Evolutionary conservation across 139 green algal species (phyloP).

Genomic region (Chlorella vulgaris): DNA sequence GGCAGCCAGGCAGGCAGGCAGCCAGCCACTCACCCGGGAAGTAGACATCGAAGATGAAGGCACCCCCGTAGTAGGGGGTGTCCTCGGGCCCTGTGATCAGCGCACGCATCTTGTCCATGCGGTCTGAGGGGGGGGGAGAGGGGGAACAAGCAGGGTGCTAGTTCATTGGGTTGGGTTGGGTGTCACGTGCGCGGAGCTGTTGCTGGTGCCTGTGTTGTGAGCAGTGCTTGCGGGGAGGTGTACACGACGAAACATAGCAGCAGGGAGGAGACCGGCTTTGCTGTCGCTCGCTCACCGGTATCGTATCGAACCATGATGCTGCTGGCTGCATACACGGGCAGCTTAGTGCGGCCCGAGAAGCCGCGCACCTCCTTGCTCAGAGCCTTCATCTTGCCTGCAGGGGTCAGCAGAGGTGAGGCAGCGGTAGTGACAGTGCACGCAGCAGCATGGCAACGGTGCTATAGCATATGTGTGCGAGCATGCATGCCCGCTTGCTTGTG

Average conservation of each 20-base stretch:
- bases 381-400: conserved; percentile 63
- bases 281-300: background rate
- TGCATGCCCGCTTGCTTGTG: no score
- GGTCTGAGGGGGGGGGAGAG: conserved; percentile 26
- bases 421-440: no score
- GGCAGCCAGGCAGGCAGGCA: background rate
- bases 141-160: background rate
- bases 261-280: no score
- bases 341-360: conserved; percentile 49
- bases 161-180: no score
- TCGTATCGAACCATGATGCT: conserved; percentile 67
- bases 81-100: conserved; percentile 69
- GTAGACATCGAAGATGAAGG: conserved; percentile 87
- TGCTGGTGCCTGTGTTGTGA: no score
- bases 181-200: no score
- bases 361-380: conserved; percentile 67
- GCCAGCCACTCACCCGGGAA: conserved; percentile 52
- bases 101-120: conserved; percentile 73
- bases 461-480: no score
- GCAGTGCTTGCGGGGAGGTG: no score
- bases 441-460: no score
- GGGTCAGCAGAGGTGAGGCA: background rate
- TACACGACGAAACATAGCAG: no score
- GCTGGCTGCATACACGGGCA: conserved; percentile 63
- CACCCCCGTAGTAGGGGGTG: conserved; percentile 79